Evolutionary conservation across 179 eudicot species (phyloP), one percentile per base, ranked within the genome.

Genomic region (Monotropa hypopitys): DNA sequence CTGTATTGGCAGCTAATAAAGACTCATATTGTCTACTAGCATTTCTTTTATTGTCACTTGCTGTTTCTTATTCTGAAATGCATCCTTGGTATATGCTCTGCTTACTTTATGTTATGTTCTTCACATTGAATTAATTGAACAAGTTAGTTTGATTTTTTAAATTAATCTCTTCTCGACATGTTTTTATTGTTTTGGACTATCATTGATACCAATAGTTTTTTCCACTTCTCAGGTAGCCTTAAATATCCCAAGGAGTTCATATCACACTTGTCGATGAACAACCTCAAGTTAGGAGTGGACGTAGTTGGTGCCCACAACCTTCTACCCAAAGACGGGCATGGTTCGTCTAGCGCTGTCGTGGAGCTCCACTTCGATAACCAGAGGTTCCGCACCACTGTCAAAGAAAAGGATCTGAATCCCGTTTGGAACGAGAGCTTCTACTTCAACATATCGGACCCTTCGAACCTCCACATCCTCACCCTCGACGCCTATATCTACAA

Each of bases 311-410:
- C 99, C 32, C 94, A 93, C 70, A 89, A 91, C 84, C 97, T 95
- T 76, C 84, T 90, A 80, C 94, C 97, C 7, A 95, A 95, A 81
- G 97, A 95, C 28, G 99, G 99, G 15, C 89, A 93, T 49, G 99
- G 97, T 46, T 95, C 99, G 47, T 86, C 97, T 9, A 95, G 84
- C 78, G 83, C 99, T 26, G 89, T 73, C 69, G 99, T 89, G 10
- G 99, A 95, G 85, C 96, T 95, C 66, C 82, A 73, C 80, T 95
- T 93, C 74, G 87, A 86, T 40, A 81, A 83, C 23, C 90, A 83
- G 78, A 86, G 70, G 45, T 81, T 75, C 72, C 87, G 86, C 16
- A 81, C 90, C 54, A 86, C 88, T 3, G 74, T 78, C 82, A 86
- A 84, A 70, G 86, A 86, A 23, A 86, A 84, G 45, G 89, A 88